Percentiles rank a stretch among this genome's conserved stretches.
These are phyloP conservation scores for Symbiodinium natans DNA, from an alignment of 73 alveolate species.

Conservation along the genomic window DNA sequence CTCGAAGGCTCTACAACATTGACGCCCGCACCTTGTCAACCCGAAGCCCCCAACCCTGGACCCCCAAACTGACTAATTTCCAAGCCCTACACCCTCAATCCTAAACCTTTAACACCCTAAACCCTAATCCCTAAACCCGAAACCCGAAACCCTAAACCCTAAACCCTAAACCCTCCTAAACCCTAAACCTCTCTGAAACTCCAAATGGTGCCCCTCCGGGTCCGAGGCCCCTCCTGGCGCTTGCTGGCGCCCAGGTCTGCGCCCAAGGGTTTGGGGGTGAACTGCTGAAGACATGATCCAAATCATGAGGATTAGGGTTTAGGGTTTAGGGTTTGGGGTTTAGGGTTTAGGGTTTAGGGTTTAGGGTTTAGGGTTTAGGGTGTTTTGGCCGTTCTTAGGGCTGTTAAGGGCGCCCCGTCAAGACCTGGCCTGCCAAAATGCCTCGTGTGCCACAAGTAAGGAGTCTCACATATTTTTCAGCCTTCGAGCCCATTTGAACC, in stretches of 20 bases:
- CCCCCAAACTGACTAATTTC: too few relatives aligned
- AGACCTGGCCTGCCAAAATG: background rate
- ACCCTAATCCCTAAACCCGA: background rate
- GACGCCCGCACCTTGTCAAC: too few relatives aligned
- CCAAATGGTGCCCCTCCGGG: too few relatives aligned
- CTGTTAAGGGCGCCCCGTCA: background rate
- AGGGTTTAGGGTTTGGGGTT: background rate
- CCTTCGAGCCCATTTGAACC: background rate
- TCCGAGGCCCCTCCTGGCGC: background rate
- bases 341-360: background rate
- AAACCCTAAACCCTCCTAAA: too few relatives aligned
- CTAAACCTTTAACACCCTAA: background rate
- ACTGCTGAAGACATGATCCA: background rate
- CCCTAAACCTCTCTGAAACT: too few relatives aligned
- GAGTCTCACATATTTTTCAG: too few relatives aligned
- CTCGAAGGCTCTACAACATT: too few relatives aligned
- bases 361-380: background rate
- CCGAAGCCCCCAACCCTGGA: too few relatives aligned
- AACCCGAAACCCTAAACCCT: background rate
- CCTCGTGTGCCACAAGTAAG: too few relatives aligned
- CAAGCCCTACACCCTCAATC: background rate
- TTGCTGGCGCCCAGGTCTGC: background rate
- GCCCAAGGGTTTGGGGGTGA: too few relatives aligned
- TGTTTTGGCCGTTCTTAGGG: background rate
- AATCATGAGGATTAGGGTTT: too few relatives aligned